These are phyloP conservation scores for Xylogone sp. DNA, from an alignment of 2,329 filamentous ascomycete species.

Conservation along the genomic window DNA sequence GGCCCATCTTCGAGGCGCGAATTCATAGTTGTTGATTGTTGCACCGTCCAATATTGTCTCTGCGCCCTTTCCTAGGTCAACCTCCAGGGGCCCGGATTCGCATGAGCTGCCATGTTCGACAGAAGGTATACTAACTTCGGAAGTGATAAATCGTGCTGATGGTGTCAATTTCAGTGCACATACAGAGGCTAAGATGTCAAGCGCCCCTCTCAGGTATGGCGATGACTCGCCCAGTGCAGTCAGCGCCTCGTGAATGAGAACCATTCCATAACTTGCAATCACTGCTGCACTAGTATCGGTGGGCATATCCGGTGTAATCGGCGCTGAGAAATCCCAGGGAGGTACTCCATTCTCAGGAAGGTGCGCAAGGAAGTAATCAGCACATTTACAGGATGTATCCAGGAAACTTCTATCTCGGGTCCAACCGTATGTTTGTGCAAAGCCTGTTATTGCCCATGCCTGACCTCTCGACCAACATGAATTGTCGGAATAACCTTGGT, in stretches of 20 bases:
- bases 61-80: conserved; percentile 12
- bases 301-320: conserved; percentile 25
- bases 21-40: conserved; percentile 43
- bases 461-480: conserved; percentile 46
- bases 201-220: conserved; percentile 24
- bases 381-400: conserved; percentile 36
- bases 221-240: conserved; percentile 12
- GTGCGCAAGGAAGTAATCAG: conserved; percentile 40
- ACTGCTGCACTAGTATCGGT: conserved; percentile 35
- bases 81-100: conserved; percentile 15
- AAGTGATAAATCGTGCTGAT: conserved; percentile 11
- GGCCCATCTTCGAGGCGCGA: conserved; percentile 39
- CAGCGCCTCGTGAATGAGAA: conserved; percentile 29
- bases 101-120: neutral
- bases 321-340: conserved; percentile 46
- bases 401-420: conserved; percentile 38
- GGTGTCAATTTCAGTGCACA: conserved; percentile 19
- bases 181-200: conserved; percentile 25
- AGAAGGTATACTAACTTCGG: neutral
- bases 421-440: conserved; percentile 43
- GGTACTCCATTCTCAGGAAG: conserved; percentile 37
- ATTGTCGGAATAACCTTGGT: conserved; percentile 40
- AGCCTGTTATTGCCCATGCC: conserved; percentile 45
- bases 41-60: conserved; percentile 43
- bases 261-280: conserved; percentile 35